Percentiles rank a stretch among this genome's conserved stretches.
These are phyloP conservation scores for Royoungia palumana DNA, from an alignment of 768 basidiomycete species.

Conservation along the genomic window DNA sequence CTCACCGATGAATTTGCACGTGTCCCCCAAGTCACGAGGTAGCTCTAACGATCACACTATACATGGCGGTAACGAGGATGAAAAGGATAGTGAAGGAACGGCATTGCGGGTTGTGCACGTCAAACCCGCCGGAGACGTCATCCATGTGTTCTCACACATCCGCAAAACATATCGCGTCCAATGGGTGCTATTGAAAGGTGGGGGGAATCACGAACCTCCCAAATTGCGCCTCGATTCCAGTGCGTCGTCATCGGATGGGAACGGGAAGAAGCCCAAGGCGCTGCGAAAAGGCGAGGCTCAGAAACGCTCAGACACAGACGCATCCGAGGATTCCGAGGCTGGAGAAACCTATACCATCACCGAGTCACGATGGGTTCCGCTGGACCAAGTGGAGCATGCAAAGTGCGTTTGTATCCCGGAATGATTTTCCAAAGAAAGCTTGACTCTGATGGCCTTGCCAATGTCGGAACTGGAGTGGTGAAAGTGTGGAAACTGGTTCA, in stretches of 20 bases:
- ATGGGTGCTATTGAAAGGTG: constrained; percentile 67
- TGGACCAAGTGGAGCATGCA: constrained; percentile 51
- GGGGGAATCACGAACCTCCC: constrained; percentile 42
- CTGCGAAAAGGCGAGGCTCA: constrained; percentile 9
- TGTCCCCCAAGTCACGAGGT: constrained; percentile 1
- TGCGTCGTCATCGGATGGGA: constrained; percentile 4
- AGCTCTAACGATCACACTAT: neutral
- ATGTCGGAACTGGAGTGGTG: constrained; percentile 69
- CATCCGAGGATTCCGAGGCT: constrained; percentile 11
- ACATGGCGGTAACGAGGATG: neutral
- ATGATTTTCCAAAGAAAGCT: neutral
- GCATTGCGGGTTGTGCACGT: constrained; percentile 40
- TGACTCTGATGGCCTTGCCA: constrained; percentile 2
- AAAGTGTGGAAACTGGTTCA: constrained; percentile 69
- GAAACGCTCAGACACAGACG: constrained; percentile 9
- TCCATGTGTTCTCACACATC: constrained; percentile 89
- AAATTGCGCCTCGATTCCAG: constrained; percentile 6
- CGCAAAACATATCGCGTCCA: constrained; percentile 78
- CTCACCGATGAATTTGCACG: constrained; percentile 19
- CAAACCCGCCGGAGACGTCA: constrained; percentile 56
- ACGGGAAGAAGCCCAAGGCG: neutral
- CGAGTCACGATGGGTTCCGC: constrained; percentile 47
- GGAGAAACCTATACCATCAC: constrained; percentile 5
- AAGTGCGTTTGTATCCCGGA: constrained; percentile 50
- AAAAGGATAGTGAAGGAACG: neutral